Conservation (phyloP, 441 rosid genomes). For the Pelargonium australe region DNA sequence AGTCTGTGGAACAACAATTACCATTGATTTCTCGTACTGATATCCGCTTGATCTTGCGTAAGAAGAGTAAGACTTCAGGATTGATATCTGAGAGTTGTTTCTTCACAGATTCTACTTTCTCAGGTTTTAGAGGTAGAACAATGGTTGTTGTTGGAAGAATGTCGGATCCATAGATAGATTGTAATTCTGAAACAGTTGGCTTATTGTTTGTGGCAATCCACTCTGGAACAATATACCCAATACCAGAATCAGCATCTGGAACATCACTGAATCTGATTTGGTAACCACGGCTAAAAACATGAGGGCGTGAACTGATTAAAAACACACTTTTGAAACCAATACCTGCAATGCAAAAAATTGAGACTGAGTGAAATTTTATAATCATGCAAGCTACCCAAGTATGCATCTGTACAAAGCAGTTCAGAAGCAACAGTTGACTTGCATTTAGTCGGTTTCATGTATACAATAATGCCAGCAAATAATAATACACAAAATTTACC, state of each 20-base stretch:
- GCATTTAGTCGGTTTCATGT: too few species aligned
- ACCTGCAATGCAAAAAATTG: not conserved
- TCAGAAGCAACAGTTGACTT: too few species aligned
- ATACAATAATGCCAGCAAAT: too few species aligned
- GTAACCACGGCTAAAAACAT: not conserved
- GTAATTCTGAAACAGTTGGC: not conserved
- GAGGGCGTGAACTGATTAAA: not conserved
- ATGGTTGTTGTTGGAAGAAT: not conserved
- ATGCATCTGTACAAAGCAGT: too few species aligned
- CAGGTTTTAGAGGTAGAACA: not conserved
- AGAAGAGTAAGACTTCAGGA: not conserved
- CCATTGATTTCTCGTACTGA: not conserved
- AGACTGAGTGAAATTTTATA: too few species aligned
- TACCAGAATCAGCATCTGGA: not conserved
- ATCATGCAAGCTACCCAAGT: too few species aligned
- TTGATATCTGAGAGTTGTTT: not conserved
- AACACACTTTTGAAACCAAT: not conserved
- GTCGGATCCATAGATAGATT: not conserved
- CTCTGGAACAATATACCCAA: not conserved
- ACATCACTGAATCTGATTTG: not conserved
- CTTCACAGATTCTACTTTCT: not conserved
- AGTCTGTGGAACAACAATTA: not conserved
- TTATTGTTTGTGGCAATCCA: not conserved
- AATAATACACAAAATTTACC: too few species aligned
- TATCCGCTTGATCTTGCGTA: conserved; percentile 1